Base-by-base conservation (phyloP, 148 eudicot genomes). In the Vaccinium macrocarpon region DNA sequence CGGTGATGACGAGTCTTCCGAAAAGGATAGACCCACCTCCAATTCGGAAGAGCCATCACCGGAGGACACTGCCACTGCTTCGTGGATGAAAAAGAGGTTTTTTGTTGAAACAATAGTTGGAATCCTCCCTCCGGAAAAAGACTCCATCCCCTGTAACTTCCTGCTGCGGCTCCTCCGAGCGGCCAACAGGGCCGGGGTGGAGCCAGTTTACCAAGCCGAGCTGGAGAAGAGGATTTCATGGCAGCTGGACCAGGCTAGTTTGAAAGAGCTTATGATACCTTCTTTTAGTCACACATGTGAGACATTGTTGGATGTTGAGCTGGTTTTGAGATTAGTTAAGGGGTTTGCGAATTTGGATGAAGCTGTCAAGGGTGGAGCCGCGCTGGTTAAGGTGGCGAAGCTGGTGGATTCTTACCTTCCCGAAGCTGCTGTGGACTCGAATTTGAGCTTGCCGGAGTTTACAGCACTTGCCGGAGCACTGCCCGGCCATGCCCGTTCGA, bases 191-290 rank as follows among this genome's bases (percentile, higher is more conserved):
- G 91, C 88, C 1, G 88, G 90, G 0, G 95, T 87, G 8, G 98
- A 91, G 75, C 57, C 83, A 0, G 84, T 55, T 4, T 88, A 85
- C 56, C 81, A 72, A 10, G 88, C 83, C 7, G 95, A 94, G 88
- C 87, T 96, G 5, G 98, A 96, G 81, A 88, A 79, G 53, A 86
- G 95, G 27, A 88, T 89, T 6, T 82, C 95, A 2, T 90, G 97
- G 91, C 95, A 85, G 81, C 89, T 96, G 4, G 95, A 93, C 32
- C 89, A 92, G 74, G 99, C 98, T 2, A 83, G 93, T 19, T 76
- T 96, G 59, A 83, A 87, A 77, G 99, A 96, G 87, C 75, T 96
- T 16, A 88, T 94, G 92, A 93, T 96, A 85, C 99, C 99, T 9
- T 88, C 92, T 2, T 96, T 96, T 83, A 91, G 91, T 78, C 98